phyloP scores from a whole-genome alignment of 768 basidiomycete species.

The Calocybe cyanea region DNA sequence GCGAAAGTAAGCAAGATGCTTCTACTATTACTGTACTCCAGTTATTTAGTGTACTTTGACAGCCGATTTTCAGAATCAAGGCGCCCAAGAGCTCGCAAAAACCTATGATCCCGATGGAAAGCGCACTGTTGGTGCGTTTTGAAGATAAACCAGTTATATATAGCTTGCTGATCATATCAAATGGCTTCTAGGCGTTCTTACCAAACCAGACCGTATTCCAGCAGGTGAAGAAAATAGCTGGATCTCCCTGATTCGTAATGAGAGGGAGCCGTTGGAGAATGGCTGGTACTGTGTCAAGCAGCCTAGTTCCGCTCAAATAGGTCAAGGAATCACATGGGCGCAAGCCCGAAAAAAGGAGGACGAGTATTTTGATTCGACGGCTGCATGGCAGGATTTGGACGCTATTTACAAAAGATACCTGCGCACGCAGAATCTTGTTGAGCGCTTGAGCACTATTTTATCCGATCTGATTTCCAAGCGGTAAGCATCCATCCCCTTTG shows the following conservation, averaged over 20 bases:
- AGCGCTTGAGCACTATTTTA: slow-evolving; percentile 54
- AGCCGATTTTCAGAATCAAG: slow-evolving; percentile 84
- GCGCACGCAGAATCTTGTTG: slow-evolving; percentile 53
- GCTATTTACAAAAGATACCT: slow-evolving; percentile 46
- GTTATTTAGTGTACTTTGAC: neutral
- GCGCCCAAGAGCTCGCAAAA: slow-evolving; percentile 62
- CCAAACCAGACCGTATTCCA: slow-evolving; percentile 69
- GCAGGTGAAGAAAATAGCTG: slow-evolving; percentile 51
- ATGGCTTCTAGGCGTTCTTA: slow-evolving; percentile 55
- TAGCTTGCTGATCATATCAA: slow-evolving; percentile 7
- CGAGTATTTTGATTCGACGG: slow-evolving; percentile 47
- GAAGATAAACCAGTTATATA: neutral
- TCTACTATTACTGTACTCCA: neutral
- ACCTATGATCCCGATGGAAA: slow-evolving; percentile 55
- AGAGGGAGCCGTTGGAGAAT: slow-evolving; percentile 45
- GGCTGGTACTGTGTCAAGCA: slow-evolving; percentile 62
- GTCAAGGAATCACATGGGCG: slow-evolving; percentile 50
- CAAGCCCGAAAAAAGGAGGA: slow-evolving; percentile 56
- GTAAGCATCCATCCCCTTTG: slow-evolving; percentile 29
- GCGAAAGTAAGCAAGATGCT: slow-evolving; percentile 48
- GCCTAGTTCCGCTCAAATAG: slow-evolving; percentile 47
- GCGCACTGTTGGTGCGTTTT: slow-evolving; percentile 65
- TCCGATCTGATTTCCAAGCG: slow-evolving; percentile 60
- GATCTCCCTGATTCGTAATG: slow-evolving; percentile 55
- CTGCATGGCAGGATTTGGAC: slow-evolving; percentile 57